Percentiles rank a stretch among this genome's conserved stretches.
Conservation (phyloP, 2,329 filamentous ascomycete species). For the Colletotrichum tropicale region DNA sequence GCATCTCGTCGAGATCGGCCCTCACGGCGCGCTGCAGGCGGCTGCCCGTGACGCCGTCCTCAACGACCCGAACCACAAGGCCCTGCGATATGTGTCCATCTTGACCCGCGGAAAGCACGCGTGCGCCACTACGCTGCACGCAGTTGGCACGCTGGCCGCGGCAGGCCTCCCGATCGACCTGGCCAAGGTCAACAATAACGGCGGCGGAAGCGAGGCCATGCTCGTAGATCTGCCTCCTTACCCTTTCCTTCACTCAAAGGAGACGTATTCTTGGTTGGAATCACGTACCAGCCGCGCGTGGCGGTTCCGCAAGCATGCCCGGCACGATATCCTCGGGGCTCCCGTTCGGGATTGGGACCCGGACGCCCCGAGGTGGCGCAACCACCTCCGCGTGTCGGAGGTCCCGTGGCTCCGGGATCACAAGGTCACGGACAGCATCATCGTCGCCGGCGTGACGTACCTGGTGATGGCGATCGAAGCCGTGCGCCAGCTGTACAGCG, state of each 20-base stretch:
- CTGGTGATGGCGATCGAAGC: constrained; percentile 31
- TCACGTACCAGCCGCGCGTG: constrained; percentile 9
- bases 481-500: constrained; percentile 14
- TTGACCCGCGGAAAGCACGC: not conserved
- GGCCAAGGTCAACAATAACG: constrained; percentile 41
- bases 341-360: not conserved
- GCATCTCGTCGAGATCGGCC: constrained; percentile 8
- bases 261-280: constrained; percentile 13
- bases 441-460: constrained; percentile 40
- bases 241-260: constrained; percentile 14
- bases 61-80: constrained; percentile 49
- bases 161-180: constrained; percentile 39
- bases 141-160: constrained; percentile 22
- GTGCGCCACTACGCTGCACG: not conserved
- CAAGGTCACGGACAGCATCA: constrained; percentile 44
- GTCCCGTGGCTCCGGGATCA: constrained; percentile 51
- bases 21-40: constrained; percentile 11
- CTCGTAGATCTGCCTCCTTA: constrained; percentile 20
- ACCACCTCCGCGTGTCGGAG: constrained; percentile 29
- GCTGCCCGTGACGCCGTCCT: constrained; percentile 53
- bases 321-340: constrained; percentile 19
- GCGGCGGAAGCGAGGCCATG: not conserved
- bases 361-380: constrained; percentile 15
- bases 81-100: not conserved
- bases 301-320: constrained; percentile 3